phyloP scores from a whole-genome alignment of 2,329 filamentous ascomycete genomes.

The Alternaria brassicae region DNA sequence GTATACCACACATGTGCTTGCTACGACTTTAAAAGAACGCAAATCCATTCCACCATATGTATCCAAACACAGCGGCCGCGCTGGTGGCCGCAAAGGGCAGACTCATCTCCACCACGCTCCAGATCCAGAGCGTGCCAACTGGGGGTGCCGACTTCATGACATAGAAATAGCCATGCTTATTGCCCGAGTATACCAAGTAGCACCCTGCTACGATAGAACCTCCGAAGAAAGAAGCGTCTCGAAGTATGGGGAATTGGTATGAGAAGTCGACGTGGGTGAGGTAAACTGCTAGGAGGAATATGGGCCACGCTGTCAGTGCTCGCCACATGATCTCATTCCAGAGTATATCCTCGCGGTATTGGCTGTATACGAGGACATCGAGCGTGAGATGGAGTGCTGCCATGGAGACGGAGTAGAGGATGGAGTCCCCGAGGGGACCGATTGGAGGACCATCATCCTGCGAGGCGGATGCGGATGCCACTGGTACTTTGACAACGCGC shows the following conservation, averaged over 20 bases:
- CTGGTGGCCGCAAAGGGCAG: constrained; percentile 69
- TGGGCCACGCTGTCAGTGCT: constrained; percentile 55
- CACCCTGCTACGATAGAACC: constrained; percentile 70
- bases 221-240: constrained; percentile 67
- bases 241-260: constrained; percentile 53
- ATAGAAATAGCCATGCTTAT: constrained; percentile 79
- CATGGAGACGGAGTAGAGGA: constrained; percentile 64
- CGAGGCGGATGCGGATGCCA: constrained; percentile 23
- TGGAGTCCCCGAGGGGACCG: constrained; percentile 56
- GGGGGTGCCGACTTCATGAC: constrained; percentile 94
- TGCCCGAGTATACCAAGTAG: constrained; percentile 83
- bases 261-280: constrained; percentile 52
- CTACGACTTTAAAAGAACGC: constrained; percentile 48
- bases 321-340: constrained; percentile 65
- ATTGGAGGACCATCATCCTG: constrained; percentile 47
- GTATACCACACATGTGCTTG: neutral
- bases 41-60: constrained; percentile 64
- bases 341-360: constrained; percentile 73
- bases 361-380: constrained; percentile 78
- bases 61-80: constrained; percentile 59
- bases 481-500: constrained; percentile 45
- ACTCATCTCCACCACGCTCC: constrained; percentile 87
- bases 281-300: constrained; percentile 56
- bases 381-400: constrained; percentile 78
- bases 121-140: constrained; percentile 88